Percentiles rank a stretch among this genome's conserved stretches.
phyloP scores from a whole-genome alignment of 306 rosid species.

The Cicer pinnatifidum region DNA sequence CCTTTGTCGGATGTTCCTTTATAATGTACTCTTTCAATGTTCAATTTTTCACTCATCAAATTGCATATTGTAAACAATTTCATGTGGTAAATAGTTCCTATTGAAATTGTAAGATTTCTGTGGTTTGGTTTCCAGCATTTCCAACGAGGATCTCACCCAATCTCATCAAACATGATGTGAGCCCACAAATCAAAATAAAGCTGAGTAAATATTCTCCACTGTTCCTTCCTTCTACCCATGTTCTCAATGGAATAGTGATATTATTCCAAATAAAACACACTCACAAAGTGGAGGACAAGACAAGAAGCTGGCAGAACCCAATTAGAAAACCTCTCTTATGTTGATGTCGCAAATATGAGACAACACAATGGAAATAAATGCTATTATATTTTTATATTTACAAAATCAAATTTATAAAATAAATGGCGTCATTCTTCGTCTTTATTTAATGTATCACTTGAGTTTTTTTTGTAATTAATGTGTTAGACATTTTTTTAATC shows the following conservation, averaged over 20 bases:
- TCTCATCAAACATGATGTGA: neutral
- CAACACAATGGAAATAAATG: neutral
- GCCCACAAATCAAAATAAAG: slow-evolving; percentile 43
- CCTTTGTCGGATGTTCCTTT: too few species aligned
- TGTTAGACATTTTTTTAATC: too few species aligned
- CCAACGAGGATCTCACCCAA: slow-evolving; percentile 9
- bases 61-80: neutral
- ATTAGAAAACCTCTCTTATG: slow-evolving; percentile 4
- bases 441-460: fast-evolving
- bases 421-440: too few species aligned
- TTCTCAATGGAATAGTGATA: slow-evolving; percentile 1
- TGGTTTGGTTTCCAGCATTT: neutral
- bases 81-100: neutral
- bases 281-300: slow-evolving; percentile 24
- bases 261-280: slow-evolving; percentile 22
- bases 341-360: neutral
- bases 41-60: neutral
- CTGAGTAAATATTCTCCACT: slow-evolving; percentile 40
- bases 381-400: too few species aligned
- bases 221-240: slow-evolving; percentile 15
- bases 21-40: too few species aligned
- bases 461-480: too few species aligned
- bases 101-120: neutral
- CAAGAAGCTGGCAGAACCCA: slow-evolving; percentile 22
- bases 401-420: too few species aligned